Evolutionary conservation across 345 rosid species (phyloP), one percentile per base, ranked within the genome.

Genomic region (Combretum micranthum): DNA sequence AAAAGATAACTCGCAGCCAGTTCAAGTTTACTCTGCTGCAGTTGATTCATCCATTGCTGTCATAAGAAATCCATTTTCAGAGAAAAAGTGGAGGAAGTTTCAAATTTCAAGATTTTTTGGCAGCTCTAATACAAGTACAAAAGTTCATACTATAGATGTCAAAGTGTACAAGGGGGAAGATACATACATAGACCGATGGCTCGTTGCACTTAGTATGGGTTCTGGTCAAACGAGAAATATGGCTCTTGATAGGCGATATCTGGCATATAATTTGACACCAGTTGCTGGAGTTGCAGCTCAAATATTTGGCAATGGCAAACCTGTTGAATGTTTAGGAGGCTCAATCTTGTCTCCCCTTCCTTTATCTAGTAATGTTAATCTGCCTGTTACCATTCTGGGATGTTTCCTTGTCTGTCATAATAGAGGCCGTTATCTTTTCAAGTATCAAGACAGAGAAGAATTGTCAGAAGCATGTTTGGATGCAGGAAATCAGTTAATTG

Each of bases 151-250:
- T 52, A 76, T 90, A 62, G 96, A 90, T 69, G 91, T 90, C 67
- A 78, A 75, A 69, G 64, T 81, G 49, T 63, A 53, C 56, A 68
- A 74, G 61, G 85, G 83, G 61, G 82, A 78, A 70, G 63, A 61
- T 59, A 78, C 74, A 74, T 67, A 74, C 62, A 72, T 80, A 67
- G 97, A 90, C 63, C 76, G 81, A 72, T 90, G 97, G 97, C 89
- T 87, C 62, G 83, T 90, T 72, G 88, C 68, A 50, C 94, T 87
- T 69, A 82, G 87, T 77, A 77, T 83, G 62, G 97, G 97, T 48
- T 85, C 96, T 69, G 97, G 96, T 26, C 97, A 90, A 66, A 80
- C 97, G 55, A 89, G 93, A 85, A 90, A 90, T 75, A 87, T 90
- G 97, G 97, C 97, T 72, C 94, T 85, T 76, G 97, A 87, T 79